Evolutionary conservation across 1,139 yeast genomes (phyloP).

Genomic region (Geotrichum klebahnii): DNA sequence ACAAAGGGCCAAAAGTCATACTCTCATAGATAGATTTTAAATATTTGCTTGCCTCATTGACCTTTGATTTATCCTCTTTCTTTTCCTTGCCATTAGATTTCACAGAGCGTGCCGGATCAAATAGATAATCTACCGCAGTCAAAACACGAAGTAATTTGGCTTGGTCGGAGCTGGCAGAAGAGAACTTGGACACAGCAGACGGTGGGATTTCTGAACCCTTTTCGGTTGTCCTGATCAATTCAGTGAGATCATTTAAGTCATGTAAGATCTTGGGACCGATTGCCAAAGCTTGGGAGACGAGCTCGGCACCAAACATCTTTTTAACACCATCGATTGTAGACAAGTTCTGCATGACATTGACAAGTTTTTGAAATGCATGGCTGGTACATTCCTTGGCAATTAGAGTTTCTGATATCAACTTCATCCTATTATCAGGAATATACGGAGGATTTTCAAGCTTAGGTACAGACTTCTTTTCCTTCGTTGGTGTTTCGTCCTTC

Average conservation of each 20-base stretch:
- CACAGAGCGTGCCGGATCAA: conserved; percentile 43
- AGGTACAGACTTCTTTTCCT: conserved; percentile 23
- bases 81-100: conserved; percentile 28
- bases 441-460: conserved; percentile 52
- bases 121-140: conserved; percentile 84
- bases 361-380: conserved; percentile 77
- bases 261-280: conserved; percentile 55
- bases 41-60: conserved; percentile 44
- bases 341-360: conserved; percentile 77
- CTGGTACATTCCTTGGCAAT: conserved; percentile 86
- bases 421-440: conserved; percentile 61
- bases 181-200: conserved; percentile 59
- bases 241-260: conserved; percentile 54
- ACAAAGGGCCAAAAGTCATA: conserved; percentile 69
- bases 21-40: conserved; percentile 50
- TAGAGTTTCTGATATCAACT: conserved; percentile 61
- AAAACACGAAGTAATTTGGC: conserved; percentile 77
- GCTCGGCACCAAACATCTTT: conserved; percentile 61
- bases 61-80: conserved; percentile 39
- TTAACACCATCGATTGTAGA: conserved; percentile 60
- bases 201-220: conserved; percentile 49
- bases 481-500: conserved; percentile 21
- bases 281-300: conserved; percentile 60
- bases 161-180: conserved; percentile 80
- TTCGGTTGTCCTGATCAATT: conserved; percentile 44